phyloP scores from a whole-genome alignment of 305 asterid genomes.

The Fraxinus sp. region DNA sequence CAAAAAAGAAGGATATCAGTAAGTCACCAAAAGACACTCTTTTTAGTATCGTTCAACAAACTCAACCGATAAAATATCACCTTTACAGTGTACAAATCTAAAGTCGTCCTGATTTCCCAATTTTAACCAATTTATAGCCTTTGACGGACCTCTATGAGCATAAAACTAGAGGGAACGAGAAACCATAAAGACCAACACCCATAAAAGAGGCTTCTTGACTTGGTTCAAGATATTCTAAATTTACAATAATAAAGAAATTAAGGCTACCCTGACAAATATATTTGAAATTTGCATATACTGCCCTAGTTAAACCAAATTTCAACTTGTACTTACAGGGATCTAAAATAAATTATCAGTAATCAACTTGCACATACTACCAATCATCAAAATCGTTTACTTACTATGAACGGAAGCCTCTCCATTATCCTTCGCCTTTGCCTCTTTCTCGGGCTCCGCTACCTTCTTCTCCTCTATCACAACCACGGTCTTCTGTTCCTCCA shows the following conservation, averaged over 20 bases:
- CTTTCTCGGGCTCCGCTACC: constrained; percentile 35
- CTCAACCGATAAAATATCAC: background rate
- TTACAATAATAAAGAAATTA: background rate
- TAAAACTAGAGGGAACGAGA: background rate
- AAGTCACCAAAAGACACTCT: background rate
- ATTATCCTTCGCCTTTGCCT: constrained; percentile 18
- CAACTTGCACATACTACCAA: background rate
- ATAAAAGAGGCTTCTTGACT: background rate
- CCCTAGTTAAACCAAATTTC: background rate
- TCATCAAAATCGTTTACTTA: constrained; percentile 25
- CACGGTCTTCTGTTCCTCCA: constrained; percentile 24
- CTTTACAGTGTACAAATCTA: background rate
- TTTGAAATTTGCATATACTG: background rate
- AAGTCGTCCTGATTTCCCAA: background rate
- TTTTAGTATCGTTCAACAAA: background rate
- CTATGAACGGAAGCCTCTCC: constrained; percentile 29
- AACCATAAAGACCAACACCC: background rate
- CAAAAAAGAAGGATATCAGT: background rate
- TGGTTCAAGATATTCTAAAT: background rate
- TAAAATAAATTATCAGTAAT: background rate
- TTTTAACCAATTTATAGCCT: background rate
- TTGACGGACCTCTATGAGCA: background rate
- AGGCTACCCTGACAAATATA: background rate
- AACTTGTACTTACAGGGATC: background rate
- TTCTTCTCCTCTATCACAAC: constrained; percentile 26